Evolutionary conservation across 257 asterid genomes (phyloP).

Genomic region (Lycium ferocissimum): DNA sequence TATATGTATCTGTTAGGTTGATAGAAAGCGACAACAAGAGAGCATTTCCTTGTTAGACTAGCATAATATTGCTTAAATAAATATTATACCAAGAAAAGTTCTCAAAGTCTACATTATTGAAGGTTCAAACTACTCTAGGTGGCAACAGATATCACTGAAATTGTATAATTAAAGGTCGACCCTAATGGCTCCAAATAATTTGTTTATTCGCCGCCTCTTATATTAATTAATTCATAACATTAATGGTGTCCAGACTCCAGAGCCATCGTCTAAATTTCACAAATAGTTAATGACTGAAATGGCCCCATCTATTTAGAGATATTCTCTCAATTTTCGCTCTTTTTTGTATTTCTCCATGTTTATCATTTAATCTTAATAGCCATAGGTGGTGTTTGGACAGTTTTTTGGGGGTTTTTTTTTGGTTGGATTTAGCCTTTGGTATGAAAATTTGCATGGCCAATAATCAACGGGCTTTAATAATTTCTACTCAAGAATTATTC

Average conservation of each 20-base stretch:
- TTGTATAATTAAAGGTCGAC: not conserved
- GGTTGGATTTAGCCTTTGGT: not conserved
- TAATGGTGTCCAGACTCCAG: constrained; percentile 23
- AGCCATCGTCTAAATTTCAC: constrained; percentile 26
- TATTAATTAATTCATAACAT: not conserved
- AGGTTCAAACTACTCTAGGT: constrained; percentile 27
- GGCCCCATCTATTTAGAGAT: no score
- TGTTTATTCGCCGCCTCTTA: not conserved
- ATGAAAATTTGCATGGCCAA: not conserved
- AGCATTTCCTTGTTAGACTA: not conserved
- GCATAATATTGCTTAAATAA: not conserved
- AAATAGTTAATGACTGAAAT: not conserved
- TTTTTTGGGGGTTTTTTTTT: not conserved
- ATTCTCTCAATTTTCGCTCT: no score
- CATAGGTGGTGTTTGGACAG: not conserved
- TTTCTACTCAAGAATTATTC: not conserved
- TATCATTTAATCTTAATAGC: no score
- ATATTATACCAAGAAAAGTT: not conserved
- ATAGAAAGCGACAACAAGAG: not conserved
- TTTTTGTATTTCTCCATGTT: no score
- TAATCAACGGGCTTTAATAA: not conserved
- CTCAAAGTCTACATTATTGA: not conserved
- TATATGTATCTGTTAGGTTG: constrained; percentile 2
- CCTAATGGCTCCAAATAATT: constrained; percentile 24
- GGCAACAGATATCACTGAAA: not conserved